Evolutionary conservation across 495 filamentous ascomycete species (phyloP), one percentile per base, ranked within the genome.

Genomic region (Staphylotrichum longicolle): DNA sequence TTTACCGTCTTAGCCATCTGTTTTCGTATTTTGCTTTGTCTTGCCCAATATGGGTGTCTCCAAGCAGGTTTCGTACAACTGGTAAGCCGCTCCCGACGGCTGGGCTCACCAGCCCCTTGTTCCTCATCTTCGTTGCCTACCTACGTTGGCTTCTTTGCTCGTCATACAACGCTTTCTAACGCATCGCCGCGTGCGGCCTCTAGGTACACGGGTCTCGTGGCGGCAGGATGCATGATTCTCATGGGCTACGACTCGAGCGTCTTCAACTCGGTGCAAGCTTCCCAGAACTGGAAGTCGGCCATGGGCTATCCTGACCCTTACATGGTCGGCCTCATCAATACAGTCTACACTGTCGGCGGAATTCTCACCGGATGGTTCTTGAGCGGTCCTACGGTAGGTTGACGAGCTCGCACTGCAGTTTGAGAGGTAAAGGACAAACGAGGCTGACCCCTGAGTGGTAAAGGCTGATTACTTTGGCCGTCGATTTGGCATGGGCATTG

Each of bases 391-490:
- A 52, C 32, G 11, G 49, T 52, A 37, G 6, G 20, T 32, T 12
- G 9, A n/a, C 20, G 20, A 27, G 20, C 20, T 27, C 20, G 1
- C 20, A 27, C 20, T 27, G 20, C 20, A 27, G 20, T 27, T 27
- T 1, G 20, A 1, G 20, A 27, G 20, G 20, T 27, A 27, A 27
- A 27, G 20, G 20, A 27, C 20, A 27, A 27, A 1, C 20, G 1
- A 27, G 20, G 20, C 20, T 27, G 20, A 27, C 20, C 20, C 20
- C 20, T 27, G 20, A 27, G 20, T 27, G 20, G 20, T 27, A 27
- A 27, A 52, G 49, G 6, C 49, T 3, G 49, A 52, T 52, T 52
- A 52, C 49, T n/a, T 37, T 37, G 49, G 49, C 32, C 49, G 34
- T n/a, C 49, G 49, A n/a, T 37, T n/a, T 5, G 49, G 49, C 32